These are phyloP conservation scores for Bruguiera sexangula DNA, from an alignment of 345 rosid genomes.

Conservation along the genomic window DNA sequence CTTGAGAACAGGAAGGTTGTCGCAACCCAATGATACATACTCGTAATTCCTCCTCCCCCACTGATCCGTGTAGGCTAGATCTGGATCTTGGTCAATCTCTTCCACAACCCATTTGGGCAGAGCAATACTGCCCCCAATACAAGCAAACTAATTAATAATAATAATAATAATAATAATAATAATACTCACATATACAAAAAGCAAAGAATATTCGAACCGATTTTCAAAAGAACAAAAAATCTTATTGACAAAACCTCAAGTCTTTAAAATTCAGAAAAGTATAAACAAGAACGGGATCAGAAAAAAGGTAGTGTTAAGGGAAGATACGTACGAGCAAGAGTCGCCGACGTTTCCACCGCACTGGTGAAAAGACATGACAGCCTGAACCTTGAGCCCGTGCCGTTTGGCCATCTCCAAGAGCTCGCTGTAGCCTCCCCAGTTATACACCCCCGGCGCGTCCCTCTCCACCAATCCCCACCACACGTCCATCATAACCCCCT, in stretches of 20 bases:
- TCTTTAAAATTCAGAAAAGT: no score
- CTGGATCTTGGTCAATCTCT: constrained; percentile 63
- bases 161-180: no score
- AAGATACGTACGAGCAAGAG: constrained; percentile 64
- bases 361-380: constrained; percentile 98
- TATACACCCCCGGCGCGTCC: constrained; percentile 69
- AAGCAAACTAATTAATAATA: no score
- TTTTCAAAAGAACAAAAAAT: no score
- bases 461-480: constrained; percentile 99
- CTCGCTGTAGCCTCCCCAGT: constrained; percentile 98
- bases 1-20: constrained; percentile 77
- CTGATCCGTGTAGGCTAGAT: constrained; percentile 96
- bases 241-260: no score
- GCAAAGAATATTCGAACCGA: no score
- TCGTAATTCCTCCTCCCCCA: constrained; percentile 98
- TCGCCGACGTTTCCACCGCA: constrained; percentile 99
- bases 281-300: neutral
- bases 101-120: constrained; percentile 85
- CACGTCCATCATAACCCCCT: constrained; percentile 93
- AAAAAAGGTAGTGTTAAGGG: constrained; percentile 2
- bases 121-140: constrained; percentile 52
- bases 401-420: constrained; percentile 84
- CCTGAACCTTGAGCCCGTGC: constrained; percentile 89
- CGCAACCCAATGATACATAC: constrained; percentile 89
- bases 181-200: no score